Base-by-base conservation (phyloP, 306 rosid species). In the Vachellia collinsii region DNA sequence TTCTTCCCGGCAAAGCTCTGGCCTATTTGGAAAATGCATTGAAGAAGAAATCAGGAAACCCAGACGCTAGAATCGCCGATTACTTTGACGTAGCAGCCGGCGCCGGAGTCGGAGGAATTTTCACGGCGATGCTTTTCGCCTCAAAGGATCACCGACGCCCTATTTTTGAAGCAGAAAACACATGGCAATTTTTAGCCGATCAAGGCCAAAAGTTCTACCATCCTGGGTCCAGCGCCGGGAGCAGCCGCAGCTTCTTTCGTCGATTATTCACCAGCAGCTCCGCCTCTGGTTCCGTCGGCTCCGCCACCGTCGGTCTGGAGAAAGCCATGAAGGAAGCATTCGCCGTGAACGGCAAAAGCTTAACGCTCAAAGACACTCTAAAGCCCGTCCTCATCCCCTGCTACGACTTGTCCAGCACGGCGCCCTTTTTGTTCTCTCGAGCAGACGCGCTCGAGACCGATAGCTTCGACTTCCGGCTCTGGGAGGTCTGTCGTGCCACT, bases 401-500 rank as follows among this genome's bases (percentile, higher is more conserved):
- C 89, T 96, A 92, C 81, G 99, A 96, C 79, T 79, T 96, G 3
- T 91, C 97, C 23, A 95, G 97, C 46, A 87, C 92, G 90, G 98
- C 99, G 84, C 98, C 98, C 82, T 92, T 96, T 85, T 68, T 96
- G 84, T 96, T 96, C 86, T 96, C 99, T 25, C 85, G 99, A 11
- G 99, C 99, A 22, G 99, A 96, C 86, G 99, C 99, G 16, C 89
- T 96, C 5, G 99, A 93, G 77, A 92, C 95, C 50, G 97, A 93
- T 11, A 90, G 94, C 88, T 96, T 83, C 82, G 97, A 96, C 76
- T 96, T 96, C 89, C 88, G 88, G 16, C 93, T 96, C 36, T 93
- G 99, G 98, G 97, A 93, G 88, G 94, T 96, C 1, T 93, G 99
- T 85, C 89, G 95, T 0, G 99, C 99, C 44, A 96, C 99, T 56